A percentile compares a stretch with the other conserved stretches of the same genome.
These are phyloP conservation scores for Pseudocohnilembus persalinus DNA, from an alignment of 169 alveolate genomes.

Conservation along the genomic window DNA sequence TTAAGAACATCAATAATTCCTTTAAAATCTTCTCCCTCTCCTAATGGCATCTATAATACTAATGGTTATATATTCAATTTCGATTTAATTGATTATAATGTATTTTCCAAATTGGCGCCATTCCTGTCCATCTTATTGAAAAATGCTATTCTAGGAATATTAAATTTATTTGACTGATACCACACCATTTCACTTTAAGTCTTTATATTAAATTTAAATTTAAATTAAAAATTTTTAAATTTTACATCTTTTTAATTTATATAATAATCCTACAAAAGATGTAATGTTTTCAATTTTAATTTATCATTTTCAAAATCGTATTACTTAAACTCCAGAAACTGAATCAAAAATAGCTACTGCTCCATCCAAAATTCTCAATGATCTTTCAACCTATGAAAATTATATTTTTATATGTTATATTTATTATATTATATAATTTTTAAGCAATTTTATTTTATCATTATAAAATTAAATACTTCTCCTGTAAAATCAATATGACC, in stretches of 20 bases:
- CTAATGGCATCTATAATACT: slow-evolving; percentile 90
- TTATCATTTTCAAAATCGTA: neutral
- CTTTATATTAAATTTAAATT: slow-evolving; percentile 45
- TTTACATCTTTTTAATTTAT: neutral
- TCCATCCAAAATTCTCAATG: slow-evolving; percentile 96
- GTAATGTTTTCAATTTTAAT: too few species aligned
- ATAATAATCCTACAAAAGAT: too few species aligned
- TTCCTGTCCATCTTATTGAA: slow-evolving; percentile 94
- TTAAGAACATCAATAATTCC: slow-evolving; percentile 88
- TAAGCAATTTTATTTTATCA: neutral
- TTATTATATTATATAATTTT: neutral
- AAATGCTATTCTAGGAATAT: slow-evolving; percentile 91
- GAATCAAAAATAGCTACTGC: slow-evolving; percentile 97
- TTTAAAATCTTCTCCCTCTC: slow-evolving; percentile 78
- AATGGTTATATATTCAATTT: slow-evolving; percentile 87
- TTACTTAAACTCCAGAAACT: slow-evolving; percentile 91
- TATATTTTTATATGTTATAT: neutral
- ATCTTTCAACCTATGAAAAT: slow-evolving; percentile 83
- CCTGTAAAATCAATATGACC: slow-evolving; percentile 97
- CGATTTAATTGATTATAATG: slow-evolving; percentile 83
- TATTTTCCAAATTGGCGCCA: slow-evolving; percentile 88
- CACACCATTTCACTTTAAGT: slow-evolving; percentile 95
- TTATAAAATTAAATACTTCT: slow-evolving; percentile 65
- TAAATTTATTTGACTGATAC: slow-evolving; percentile 90
- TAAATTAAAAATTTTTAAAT: neutral